A percentile compares a stretch with the other conserved stretches of the same genome.
phyloP scores from a whole-genome alignment of 805 yeast species.

The Scheffersomyces coipomensis region DNA sequence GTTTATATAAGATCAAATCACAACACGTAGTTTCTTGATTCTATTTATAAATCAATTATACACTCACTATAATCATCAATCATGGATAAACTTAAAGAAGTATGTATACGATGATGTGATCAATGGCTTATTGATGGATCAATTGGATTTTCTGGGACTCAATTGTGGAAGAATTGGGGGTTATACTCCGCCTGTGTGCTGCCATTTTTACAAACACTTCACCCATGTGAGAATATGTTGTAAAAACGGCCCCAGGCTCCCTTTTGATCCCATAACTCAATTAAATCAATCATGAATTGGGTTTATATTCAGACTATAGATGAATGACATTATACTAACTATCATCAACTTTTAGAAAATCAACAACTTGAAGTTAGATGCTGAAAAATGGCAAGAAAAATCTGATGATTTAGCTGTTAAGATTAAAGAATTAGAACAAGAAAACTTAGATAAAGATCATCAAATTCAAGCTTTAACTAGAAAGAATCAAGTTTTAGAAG shows the following conservation, averaged over 20 bases:
- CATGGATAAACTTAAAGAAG: slow-evolving; percentile 64
- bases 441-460: slow-evolving; percentile 87
- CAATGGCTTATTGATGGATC: no score
- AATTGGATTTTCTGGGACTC: no score
- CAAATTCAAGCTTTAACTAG: slow-evolving; percentile 90
- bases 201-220: no score
- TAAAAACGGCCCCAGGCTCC: no score
- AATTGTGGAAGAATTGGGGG: no score
- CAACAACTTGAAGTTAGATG: slow-evolving; percentile 86
- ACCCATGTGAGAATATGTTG: no score
- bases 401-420: slow-evolving; percentile 81
- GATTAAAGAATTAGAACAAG: slow-evolving; percentile 91
- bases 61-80: not conserved
- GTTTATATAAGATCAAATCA: no score
- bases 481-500: slow-evolving; percentile 87
- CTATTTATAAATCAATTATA: no score
- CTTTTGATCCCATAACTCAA: not conserved
- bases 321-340: not conserved
- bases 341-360: slow-evolving; percentile 54
- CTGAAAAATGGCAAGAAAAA: slow-evolving; percentile 97
- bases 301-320: not conserved
- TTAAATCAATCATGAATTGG: not conserved
- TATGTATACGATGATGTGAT: no score
- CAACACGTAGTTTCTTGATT: no score
- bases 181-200: no score